Percentiles rank a stretch among this genome's conserved stretches.
Conservation (phyloP, 495 filamentous ascomycete species). For the Podospora tetraspora region DNA sequence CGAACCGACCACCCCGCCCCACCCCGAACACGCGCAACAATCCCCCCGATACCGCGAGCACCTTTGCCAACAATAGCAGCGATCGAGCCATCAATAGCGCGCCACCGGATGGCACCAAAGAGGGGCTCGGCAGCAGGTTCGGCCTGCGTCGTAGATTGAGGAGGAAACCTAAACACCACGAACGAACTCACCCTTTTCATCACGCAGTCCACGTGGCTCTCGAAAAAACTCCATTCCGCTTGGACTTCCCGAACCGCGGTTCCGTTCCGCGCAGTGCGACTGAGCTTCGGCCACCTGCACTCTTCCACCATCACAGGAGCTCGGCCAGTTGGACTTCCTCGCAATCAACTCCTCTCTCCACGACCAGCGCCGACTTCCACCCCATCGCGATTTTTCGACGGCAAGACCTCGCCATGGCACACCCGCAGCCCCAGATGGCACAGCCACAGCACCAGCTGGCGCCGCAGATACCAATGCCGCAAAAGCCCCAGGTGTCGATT, state of each 20-base stretch:
- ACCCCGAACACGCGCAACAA: constrained; percentile 7
- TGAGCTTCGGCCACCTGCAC: constrained; percentile 24
- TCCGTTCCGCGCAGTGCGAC: constrained; percentile 1
- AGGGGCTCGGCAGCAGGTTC: constrained; percentile 18
- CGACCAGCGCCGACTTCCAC: not conserved
- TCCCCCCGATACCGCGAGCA: not conserved
- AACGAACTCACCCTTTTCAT: not conserved
- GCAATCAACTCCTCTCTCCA: not conserved
- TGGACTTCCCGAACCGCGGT: not conserved
- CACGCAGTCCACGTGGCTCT: not conserved
- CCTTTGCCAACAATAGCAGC: constrained; percentile 1
- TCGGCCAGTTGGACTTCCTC: not conserved
- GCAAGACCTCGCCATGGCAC: constrained; percentile 50
- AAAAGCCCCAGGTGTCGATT: constrained; percentile 22
- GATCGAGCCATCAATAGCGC: constrained; percentile 2
- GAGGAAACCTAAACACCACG: not conserved
- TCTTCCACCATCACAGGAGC: not conserved
- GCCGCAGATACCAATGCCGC: constrained; percentile 30
- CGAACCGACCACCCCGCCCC: not conserved
- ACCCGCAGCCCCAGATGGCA: constrained; percentile 49
- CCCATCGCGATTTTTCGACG: not conserved
- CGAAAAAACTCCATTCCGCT: not conserved
- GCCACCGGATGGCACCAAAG: constrained; percentile 20
- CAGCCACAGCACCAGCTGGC: constrained; percentile 47
- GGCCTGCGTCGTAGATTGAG: not conserved